These are phyloP conservation scores for Hyphopichia khmerensis DNA, from an alignment of 1,139 yeast genomes.

Conservation along the genomic window DNA sequence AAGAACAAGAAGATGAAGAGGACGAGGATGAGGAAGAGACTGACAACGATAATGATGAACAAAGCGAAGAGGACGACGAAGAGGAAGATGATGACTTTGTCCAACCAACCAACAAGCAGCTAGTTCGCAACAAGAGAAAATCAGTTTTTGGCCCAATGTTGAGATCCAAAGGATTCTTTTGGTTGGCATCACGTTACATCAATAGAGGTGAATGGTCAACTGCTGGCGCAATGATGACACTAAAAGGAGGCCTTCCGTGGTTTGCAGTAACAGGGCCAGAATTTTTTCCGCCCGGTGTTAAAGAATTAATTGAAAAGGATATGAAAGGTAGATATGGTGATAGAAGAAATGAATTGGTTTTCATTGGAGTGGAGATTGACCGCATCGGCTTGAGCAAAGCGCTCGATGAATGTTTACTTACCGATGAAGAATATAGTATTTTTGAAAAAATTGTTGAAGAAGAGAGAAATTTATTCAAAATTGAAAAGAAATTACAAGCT, in stretches of 20 bases:
- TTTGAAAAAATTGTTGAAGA: conserved; percentile 23
- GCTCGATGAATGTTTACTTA: conserved; percentile 35
- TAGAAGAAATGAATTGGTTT: conserved; percentile 44
- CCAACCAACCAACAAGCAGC: conserved; percentile 19
- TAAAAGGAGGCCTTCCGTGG: conserved; percentile 47
- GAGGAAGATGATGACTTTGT: conserved; percentile 11
- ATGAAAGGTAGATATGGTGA: conserved; percentile 41
- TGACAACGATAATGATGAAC: conserved; percentile 12
- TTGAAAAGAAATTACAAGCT: conserved; percentile 28
- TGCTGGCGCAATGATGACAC: conserved; percentile 44
- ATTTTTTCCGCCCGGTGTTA: conserved; percentile 30
- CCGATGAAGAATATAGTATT: conserved; percentile 29
- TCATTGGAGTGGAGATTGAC: conserved; percentile 40
- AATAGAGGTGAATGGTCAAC: conserved; percentile 48
- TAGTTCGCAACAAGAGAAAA: conserved; percentile 28
- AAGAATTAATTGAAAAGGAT: conserved; percentile 28
- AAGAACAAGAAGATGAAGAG: conserved; percentile 9
- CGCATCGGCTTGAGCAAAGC: conserved; percentile 19
- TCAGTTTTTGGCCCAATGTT: conserved; percentile 37
- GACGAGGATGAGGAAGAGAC: conserved; percentile 9
- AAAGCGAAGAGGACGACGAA: conserved; percentile 12
- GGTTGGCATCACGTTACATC: conserved; percentile 45
- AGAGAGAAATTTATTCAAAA: conserved; percentile 23
- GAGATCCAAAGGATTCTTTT: conserved; percentile 45
- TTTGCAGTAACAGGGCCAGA: conserved; percentile 38